A percentile compares a stretch with the other conserved stretches of the same genome.
Evolutionary conservation across 2,329 filamentous ascomycete genomes (phyloP).

Genomic region (Fusarium virguliforme): DNA sequence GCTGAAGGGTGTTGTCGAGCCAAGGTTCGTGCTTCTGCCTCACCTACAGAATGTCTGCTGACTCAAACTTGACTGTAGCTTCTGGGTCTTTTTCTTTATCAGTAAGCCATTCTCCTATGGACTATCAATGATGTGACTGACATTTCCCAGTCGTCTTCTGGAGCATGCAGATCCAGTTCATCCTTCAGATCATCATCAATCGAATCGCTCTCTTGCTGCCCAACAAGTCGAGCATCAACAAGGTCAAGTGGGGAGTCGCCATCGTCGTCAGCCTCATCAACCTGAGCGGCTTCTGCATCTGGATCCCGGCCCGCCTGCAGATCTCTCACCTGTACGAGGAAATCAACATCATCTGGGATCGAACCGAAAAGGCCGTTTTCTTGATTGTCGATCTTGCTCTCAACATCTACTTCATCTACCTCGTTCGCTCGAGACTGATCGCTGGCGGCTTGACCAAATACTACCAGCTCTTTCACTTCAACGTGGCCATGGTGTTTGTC

Average conservation of each 20-base stretch:
- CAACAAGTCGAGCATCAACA: slow-evolving; percentile 33
- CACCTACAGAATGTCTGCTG: background rate
- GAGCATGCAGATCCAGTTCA: slow-evolving; percentile 44
- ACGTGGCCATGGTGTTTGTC: slow-evolving; percentile 32
- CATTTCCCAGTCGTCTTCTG: slow-evolving; percentile 27
- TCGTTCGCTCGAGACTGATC: slow-evolving; percentile 34
- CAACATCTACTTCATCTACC: slow-evolving; percentile 42
- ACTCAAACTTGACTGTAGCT: slow-evolving; percentile 6
- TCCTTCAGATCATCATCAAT: slow-evolving; percentile 41
- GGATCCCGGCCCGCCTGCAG: slow-evolving; percentile 35
- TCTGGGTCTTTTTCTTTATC: slow-evolving; percentile 43
- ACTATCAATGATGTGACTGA: background rate
- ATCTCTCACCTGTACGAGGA: slow-evolving; percentile 33
- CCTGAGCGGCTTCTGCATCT: slow-evolving; percentile 40
- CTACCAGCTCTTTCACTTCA: slow-evolving; percentile 32
- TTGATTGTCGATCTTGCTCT: slow-evolving; percentile 32
- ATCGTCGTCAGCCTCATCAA: slow-evolving; percentile 32
- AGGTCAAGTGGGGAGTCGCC: slow-evolving; percentile 34
- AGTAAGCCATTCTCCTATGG: slow-evolving; percentile 17
- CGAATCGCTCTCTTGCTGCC: slow-evolving; percentile 34
- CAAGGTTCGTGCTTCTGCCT: slow-evolving; percentile 22
- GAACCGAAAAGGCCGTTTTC: slow-evolving; percentile 40
- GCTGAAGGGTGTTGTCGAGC: slow-evolving; percentile 15
- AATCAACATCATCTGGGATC: slow-evolving; percentile 41
- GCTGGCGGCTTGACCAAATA: slow-evolving; percentile 37